Conservation (phyloP, 768 basidiomycete genomes). For the Boletus vinaceobasis region DNA sequence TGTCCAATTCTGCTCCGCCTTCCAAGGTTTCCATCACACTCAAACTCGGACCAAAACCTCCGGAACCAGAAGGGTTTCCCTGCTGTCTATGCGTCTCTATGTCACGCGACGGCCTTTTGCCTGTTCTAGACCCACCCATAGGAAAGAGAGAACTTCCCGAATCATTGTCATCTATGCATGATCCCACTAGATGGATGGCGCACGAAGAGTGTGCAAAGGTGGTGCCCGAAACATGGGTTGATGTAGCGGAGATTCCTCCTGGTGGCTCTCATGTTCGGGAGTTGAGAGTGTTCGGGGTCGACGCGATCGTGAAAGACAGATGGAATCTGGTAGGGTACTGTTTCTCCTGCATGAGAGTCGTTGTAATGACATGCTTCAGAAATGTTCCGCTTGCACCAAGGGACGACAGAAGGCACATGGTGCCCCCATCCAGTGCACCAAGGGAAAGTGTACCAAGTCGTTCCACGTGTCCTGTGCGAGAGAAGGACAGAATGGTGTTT, state of each 20-base stretch:
- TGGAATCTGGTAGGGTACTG: slow-evolving; percentile 78
- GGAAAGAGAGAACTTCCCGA: slow-evolving; percentile 51
- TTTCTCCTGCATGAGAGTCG: not conserved
- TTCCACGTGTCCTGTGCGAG: slow-evolving; percentile 92
- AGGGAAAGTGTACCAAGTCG: slow-evolving; percentile 89
- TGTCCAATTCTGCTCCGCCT: slow-evolving; percentile 9
- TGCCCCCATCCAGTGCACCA: slow-evolving; percentile 88
- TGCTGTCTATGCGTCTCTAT: slow-evolving; percentile 67
- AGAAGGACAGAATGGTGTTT: slow-evolving; percentile 47
- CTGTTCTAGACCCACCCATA: slow-evolving; percentile 65
- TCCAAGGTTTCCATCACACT: slow-evolving; percentile 56
- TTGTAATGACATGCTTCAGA: slow-evolving; percentile 45
- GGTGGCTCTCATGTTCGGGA: slow-evolving; percentile 39
- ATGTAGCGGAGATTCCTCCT: slow-evolving; percentile 42
- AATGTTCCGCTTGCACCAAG: slow-evolving; percentile 86
- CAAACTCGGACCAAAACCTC: slow-evolving; percentile 62
- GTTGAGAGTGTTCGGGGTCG: slow-evolving; percentile 75
- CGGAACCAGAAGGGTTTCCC: slow-evolving; percentile 54
- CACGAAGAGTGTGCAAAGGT: slow-evolving; percentile 78
- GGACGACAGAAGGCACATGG: slow-evolving; percentile 63
- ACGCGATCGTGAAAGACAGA: slow-evolving; percentile 83
- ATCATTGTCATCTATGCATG: slow-evolving; percentile 19
- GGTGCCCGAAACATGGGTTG: slow-evolving; percentile 91
- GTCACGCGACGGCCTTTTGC: slow-evolving; percentile 52
- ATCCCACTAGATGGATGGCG: slow-evolving; percentile 58